A percentile compares a stretch with the other conserved stretches of the same genome.
Evolutionary conservation across 495 filamentous ascomycete genomes (phyloP).

Genomic region (Rhizodiscina lignyota): DNA sequence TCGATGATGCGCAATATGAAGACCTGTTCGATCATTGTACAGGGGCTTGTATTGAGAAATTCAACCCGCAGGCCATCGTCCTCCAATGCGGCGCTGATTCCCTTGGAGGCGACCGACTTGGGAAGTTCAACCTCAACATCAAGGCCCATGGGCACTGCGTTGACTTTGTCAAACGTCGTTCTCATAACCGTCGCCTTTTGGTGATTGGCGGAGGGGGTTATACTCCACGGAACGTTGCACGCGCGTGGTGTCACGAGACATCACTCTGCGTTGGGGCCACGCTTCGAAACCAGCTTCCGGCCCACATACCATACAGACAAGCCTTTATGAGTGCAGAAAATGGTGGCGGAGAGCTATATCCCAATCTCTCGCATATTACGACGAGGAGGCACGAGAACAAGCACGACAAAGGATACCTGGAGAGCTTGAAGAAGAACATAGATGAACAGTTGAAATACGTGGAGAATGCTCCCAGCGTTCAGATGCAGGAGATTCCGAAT

Average conservation of each 20-base stretch:
- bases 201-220: conserved; percentile 92
- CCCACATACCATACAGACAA: conserved; percentile 19
- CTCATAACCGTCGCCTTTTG: conserved; percentile 50
- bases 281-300: conserved; percentile 19
- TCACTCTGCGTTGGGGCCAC: conserved; percentile 60
- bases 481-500: conserved; percentile 65
- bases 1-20: conserved; percentile 83
- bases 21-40: conserved; percentile 71
- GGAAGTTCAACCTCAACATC: conserved; percentile 93
- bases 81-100: conserved; percentile 95
- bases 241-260: conserved; percentile 93
- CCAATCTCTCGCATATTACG: conserved; percentile 38
- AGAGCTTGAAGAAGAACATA: conserved; percentile 54
- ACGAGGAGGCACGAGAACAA: conserved; percentile 50
- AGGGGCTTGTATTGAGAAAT: conserved; percentile 53
- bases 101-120: conserved; percentile 80
- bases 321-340: conserved; percentile 21
- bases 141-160: conserved; percentile 85
- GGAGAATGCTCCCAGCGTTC: conserved; percentile 68
- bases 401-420: conserved; percentile 61
- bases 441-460: conserved; percentile 79
- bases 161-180: conserved; percentile 59
- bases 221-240: conserved; percentile 91
- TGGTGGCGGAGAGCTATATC: conserved; percentile 48
- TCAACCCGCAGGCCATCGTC: conserved; percentile 74